Base-by-base conservation (phyloP, 2,329 filamentous ascomycete genomes). In the Pseudopithomyces chartarum region DNA sequence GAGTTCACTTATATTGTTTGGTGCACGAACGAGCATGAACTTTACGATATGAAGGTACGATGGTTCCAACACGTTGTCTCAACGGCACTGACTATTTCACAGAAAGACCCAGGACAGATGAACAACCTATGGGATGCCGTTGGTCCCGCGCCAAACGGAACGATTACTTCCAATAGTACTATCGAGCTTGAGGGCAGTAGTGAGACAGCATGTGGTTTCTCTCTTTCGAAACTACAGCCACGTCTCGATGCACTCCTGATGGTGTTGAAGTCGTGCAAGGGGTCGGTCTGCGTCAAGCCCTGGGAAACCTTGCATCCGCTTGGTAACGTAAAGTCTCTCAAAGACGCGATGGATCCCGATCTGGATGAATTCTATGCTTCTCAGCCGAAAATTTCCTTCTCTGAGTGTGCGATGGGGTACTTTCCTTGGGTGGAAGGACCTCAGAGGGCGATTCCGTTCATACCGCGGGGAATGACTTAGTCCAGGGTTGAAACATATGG, bases 21-120 rank as follows among this genome's bases (percentile, higher is more conserved):
- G 86, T 90, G 88, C 65, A 88, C 76, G 13, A 85, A 86, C 52
- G 87, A 89, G 65, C 83, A 85, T 53, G 87, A 90, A 68, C 79
- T 89, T 2, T 90, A 89, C 67, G 81, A 90, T 59, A 64, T 88
- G 36, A 81, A 78, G 64, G 26, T 29, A 29, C 4, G 26, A 29
- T 29, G 5, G 26, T 8, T n/a, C 26, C 26, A 29, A 29, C 8
- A 8, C 8, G 4, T 29, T 8, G 26, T 29, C 4, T 29, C 26
- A 29, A 29, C 26, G 8, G 26, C 8, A 29, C 26, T 29, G 26
- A 29, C 8, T 29, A 29, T 29, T 4, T 8, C 26, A 29, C 26
- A 29, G 26, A 84, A 73, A 78, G 64, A 67, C 49, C 61, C 60
- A 1, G 55, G 52, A 34, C 63, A 67, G 49, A 54, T 67, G 12